These are phyloP conservation scores for Neurospora terricola DNA, from an alignment of 495 filamentous ascomycete species.

Conservation along the genomic window DNA sequence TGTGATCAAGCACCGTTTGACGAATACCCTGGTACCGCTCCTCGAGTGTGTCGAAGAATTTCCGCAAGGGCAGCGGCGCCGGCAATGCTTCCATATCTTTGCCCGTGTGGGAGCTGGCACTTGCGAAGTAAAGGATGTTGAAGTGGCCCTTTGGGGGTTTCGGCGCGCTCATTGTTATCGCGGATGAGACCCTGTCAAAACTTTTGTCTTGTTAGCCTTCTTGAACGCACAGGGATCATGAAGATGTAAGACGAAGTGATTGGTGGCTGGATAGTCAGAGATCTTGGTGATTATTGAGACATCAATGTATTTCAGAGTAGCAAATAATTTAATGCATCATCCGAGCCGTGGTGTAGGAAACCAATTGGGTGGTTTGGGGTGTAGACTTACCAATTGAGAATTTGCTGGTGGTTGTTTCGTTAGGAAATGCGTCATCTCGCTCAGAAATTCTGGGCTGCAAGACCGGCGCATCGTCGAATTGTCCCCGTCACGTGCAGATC, in stretches of 20 bases:
- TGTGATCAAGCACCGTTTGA: constrained; percentile 60
- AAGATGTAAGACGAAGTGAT: neutral
- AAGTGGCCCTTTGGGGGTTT: constrained; percentile 50
- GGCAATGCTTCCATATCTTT: constrained; percentile 61
- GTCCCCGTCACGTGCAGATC: neutral
- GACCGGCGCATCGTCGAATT: neutral
- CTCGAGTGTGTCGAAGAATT: constrained; percentile 67
- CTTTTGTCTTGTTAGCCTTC: neutral
- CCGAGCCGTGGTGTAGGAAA: constrained; percentile 10
- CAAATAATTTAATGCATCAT: constrained; percentile 52
- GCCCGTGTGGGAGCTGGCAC: constrained; percentile 60
- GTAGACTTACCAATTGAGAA: constrained; percentile 8
- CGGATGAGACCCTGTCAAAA: neutral
- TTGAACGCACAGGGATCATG: neutral
- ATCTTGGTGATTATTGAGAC: constrained; percentile 50
- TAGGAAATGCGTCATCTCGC: neutral
- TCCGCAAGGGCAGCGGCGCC: constrained; percentile 57
- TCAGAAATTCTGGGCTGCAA: neutral
- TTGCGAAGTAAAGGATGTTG: constrained; percentile 80
- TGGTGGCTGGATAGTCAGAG: constrained; percentile 37
- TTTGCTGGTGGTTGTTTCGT: neutral
- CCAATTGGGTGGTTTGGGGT: neutral
- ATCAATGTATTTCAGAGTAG: constrained; percentile 51
- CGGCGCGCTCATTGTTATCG: constrained; percentile 21
- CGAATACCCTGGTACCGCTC: constrained; percentile 69